Conservation (phyloP, 2,329 filamentous ascomycete genomes). For the Graphiopsis chlorocephala region DNA sequence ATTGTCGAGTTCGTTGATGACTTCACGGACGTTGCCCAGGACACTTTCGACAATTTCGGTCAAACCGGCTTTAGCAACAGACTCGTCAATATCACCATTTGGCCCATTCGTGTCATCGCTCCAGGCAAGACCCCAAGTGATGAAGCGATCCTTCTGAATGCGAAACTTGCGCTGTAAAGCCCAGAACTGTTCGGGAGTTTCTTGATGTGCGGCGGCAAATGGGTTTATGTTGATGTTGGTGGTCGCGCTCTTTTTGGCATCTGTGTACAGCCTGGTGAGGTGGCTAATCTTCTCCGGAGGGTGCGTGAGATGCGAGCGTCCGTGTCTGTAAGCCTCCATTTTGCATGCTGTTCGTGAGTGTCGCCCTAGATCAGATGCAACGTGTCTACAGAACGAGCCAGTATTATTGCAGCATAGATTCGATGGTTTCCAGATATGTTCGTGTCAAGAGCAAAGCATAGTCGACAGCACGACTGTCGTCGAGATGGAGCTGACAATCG, state of each 20-base stretch:
- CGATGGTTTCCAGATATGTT: neutral
- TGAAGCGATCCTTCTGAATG: slow-evolving; percentile 75
- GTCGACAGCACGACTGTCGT: neutral
- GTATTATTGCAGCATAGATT: neutral
- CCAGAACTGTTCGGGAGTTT: slow-evolving; percentile 63
- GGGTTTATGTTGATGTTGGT: slow-evolving; percentile 57
- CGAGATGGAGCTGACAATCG: neutral
- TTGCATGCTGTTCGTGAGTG: neutral
- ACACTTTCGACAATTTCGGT: slow-evolving; percentile 76
- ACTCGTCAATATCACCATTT: slow-evolving; percentile 70
- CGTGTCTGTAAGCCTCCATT: slow-evolving; percentile 25
- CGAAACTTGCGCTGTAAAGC: slow-evolving; percentile 71
- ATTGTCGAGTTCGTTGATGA: slow-evolving; percentile 71
- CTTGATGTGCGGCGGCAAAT: slow-evolving; percentile 35
- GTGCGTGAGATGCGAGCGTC: slow-evolving; percentile 20
- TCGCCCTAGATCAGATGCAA: neutral
- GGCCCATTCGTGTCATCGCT: slow-evolving; percentile 64
- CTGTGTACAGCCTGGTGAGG: slow-evolving; percentile 72
- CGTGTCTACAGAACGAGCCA: neutral
- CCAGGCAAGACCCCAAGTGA: slow-evolving; percentile 80
- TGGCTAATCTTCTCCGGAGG: slow-evolving; percentile 24
- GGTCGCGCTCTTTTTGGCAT: slow-evolving; percentile 70
- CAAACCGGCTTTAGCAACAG: slow-evolving; percentile 63
- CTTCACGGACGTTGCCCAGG: slow-evolving; percentile 77
- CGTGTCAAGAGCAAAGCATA: neutral